Conservation (phyloP, 2,329 filamentous ascomycete species). For the Podosphaera fusca region DNA sequence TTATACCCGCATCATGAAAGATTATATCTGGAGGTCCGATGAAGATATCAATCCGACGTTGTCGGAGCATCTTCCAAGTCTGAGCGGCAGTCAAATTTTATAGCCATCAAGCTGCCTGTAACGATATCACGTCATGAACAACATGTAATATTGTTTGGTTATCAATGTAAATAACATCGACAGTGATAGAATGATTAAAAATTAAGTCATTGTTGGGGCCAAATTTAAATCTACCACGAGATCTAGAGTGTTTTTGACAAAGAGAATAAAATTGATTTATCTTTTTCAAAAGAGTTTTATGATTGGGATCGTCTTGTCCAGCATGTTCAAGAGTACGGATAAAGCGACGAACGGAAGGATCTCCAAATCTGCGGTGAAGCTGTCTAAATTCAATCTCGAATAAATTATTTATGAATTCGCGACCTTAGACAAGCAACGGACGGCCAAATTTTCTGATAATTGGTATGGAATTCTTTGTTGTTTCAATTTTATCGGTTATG, state of each 20-base stretch:
- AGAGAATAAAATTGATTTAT: background rate
- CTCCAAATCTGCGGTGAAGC: background rate
- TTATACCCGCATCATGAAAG: background rate
- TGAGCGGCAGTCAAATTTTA: background rate
- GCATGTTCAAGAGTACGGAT: background rate
- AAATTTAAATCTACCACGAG: conserved; percentile 1
- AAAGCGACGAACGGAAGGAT: background rate
- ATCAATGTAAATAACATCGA: background rate
- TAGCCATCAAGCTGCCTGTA: conserved; percentile 1
- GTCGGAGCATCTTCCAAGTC: conserved; percentile 1
- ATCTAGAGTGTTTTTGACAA: background rate
- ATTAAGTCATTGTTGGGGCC: background rate
- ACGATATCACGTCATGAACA: conserved; percentile 1
- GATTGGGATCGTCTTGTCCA: background rate
- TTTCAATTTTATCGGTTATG: too few relatives aligned
- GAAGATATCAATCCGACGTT: conserved; percentile 2
- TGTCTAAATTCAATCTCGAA: background rate
- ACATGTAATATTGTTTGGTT: conserved; percentile 1
- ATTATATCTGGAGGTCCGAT: background rate
- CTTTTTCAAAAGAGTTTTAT: background rate
- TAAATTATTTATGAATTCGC: too few relatives aligned
- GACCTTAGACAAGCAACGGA: too few relatives aligned
- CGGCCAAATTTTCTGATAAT: too few relatives aligned
- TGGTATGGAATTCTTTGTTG: too few relatives aligned
- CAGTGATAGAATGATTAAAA: conserved; percentile 3